Percentiles rank a stretch among this genome's conserved stretches.
These are phyloP conservation scores for Corrigiola litoralis DNA, from an alignment of 179 eudicot genomes.

Conservation along the genomic window DNA sequence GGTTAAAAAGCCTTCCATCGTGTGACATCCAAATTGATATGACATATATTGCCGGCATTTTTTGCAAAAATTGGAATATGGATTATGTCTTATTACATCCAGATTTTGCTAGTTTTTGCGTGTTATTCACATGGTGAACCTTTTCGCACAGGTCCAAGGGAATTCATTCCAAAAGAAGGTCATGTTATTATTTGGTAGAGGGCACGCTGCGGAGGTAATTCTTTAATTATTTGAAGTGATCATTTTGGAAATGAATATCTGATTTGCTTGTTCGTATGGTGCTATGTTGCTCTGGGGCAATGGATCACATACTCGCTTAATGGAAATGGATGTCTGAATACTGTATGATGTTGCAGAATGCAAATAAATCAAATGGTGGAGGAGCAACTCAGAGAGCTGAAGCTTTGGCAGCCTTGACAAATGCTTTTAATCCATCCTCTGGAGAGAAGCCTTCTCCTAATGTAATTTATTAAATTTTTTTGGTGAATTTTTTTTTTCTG, in stretches of 20 bases:
- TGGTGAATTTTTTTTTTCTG: too few species aligned
- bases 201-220: constrained; percentile 70
- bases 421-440: constrained; percentile 73
- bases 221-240: neutral
- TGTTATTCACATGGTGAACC: constrained; percentile 14
- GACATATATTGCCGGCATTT: neutral
- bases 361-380: constrained; percentile 58
- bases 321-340: constrained; percentile 1
- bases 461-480: constrained; percentile 14
- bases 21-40: neutral
- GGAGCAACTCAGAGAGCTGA: constrained; percentile 92
- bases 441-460: constrained; percentile 43
- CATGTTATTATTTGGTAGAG: constrained; percentile 73
- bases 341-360: constrained; percentile 26
- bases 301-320: neutral
- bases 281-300: neutral
- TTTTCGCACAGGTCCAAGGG: constrained; percentile 67
- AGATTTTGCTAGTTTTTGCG: neutral
- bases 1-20: neutral
- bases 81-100: neutral
- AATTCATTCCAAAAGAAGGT: constrained; percentile 95
- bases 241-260: too few species aligned
- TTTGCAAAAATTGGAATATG: neutral
- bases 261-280: too few species aligned
- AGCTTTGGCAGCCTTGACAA: constrained; percentile 77